Base-by-base conservation (phyloP, 164 flowering plant species). In the Sedum album region DNA sequence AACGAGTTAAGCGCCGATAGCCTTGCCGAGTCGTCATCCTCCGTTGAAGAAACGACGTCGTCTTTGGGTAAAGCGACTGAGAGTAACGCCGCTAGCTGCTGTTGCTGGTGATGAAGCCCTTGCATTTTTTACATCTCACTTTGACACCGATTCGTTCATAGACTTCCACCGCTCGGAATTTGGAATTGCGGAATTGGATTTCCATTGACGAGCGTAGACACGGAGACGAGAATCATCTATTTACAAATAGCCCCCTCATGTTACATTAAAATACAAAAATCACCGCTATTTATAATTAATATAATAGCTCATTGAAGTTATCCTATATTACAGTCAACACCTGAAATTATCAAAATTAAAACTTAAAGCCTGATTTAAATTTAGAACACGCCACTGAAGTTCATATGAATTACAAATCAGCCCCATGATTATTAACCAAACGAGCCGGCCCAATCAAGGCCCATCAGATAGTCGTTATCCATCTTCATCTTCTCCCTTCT, bases 31-130 rank as follows among this genome's bases (percentile, higher is more conserved):
- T 86, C 93, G 72, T 75, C 82, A 5, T 77, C 74, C 10, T 82
- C 86, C 63, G 79, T 39, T 64, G 73, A 20, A 60, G 5, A 20
- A 53, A 76, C 41, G 57, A 74, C 73, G 21, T 69, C 74, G 69
- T 82, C 89, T 67, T 88, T 86, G 66, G 90, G 88, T 31, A 85
- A 89, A 14, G 90, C 96, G 8, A 72, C 86, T 66, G 90, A 72
- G 74, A 93, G 92, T 11, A 90, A 93, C 60, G 90, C 85, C 5
- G 85, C 96, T 33, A 93, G 82, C 67, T 93, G 93, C 65, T 90
- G 96, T 51, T 89, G 96, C 33, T 88, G 97, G 60, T 84, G 96
- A 44, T 90, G 96, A 53, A 87, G 86, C n/a, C 91, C 84, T 79
- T 93, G 96, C 96, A 35, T 35, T 30, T 17, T 18, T 62, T 51